Evolutionary conservation across 225 moss, liverwort and hornwort genomes (phyloP).

Genomic region (Bryum argenteum): DNA sequence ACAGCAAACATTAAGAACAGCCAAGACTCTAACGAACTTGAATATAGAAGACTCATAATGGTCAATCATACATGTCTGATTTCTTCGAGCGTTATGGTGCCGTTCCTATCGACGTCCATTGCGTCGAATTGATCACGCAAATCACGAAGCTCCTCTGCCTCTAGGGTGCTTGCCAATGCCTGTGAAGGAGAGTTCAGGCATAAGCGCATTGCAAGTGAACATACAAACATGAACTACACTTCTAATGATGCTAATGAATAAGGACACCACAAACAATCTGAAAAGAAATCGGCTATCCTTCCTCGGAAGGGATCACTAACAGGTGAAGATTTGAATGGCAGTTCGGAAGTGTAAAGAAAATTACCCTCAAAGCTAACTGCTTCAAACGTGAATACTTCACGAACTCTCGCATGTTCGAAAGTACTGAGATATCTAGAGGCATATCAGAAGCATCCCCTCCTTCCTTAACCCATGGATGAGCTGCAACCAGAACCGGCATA

Average conservation of each 20-base stretch:
- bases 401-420: slow-evolving; percentile 97
- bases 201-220: slow-evolving; percentile 17
- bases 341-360: not conserved
- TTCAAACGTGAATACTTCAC: slow-evolving; percentile 96
- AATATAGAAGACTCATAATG: not conserved
- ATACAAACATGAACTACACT: slow-evolving; percentile 17
- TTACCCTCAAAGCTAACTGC: slow-evolving; percentile 87
- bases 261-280: not conserved
- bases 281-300: not conserved
- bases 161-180: slow-evolving; percentile 94
- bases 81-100: slow-evolving; percentile 96
- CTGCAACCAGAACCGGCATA: slow-evolving; percentile 41
- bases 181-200: slow-evolving; percentile 35
- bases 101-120: slow-evolving; percentile 93
- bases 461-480: slow-evolving; percentile 96
- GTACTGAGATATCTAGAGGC: slow-evolving; percentile 94
- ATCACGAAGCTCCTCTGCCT: slow-evolving; percentile 74
- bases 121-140: slow-evolving; percentile 94
- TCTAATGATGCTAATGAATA: not conserved
- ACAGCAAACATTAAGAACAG: slow-evolving; percentile 3
- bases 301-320: not conserved
- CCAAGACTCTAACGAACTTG: slow-evolving; percentile 5
- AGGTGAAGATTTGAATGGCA: slow-evolving; percentile 10
- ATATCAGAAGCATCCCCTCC: slow-evolving; percentile 94
- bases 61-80: slow-evolving; percentile 68